phyloP scores from a whole-genome alignment of 352 stramenopile species.

The Phytophthora brassicae region DNA sequence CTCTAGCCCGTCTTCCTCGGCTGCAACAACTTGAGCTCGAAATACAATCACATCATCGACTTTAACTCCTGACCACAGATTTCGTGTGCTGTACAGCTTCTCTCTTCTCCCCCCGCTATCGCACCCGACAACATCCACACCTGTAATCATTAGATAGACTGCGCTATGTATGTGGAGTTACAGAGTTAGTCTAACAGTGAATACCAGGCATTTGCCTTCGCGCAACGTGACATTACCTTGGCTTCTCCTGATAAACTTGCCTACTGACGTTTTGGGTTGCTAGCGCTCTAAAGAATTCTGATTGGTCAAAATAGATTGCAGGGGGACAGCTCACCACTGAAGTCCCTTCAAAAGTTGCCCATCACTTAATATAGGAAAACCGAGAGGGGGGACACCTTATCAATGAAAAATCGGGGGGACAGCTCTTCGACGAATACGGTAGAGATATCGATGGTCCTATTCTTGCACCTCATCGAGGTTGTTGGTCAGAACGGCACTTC shows the following conservation, averaged over 20 bases:
- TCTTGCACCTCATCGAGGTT: too few relatives aligned
- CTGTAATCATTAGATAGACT: background rate
- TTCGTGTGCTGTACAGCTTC: background rate
- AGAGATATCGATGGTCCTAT: too few relatives aligned
- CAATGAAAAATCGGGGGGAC: background rate
- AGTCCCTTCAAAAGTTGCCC: background rate
- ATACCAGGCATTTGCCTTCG: too few relatives aligned
- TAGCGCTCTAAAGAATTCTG: too few relatives aligned
- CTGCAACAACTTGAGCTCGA: background rate
- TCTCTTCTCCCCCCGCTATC: background rate
- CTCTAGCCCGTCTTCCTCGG: background rate
- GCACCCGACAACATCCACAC: slow-evolving; percentile 1
- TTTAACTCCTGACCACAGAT: background rate
- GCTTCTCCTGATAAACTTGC: too few relatives aligned
- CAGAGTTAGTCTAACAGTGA: background rate
- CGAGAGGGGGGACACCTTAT: background rate
- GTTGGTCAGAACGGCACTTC: too few relatives aligned
- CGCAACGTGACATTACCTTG: too few relatives aligned
- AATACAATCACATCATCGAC: background rate
- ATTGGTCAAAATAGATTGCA: background rate
- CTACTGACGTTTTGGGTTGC: background rate
- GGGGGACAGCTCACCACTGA: background rate
- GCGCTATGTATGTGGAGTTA: background rate
- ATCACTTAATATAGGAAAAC: slow-evolving; percentile 2
- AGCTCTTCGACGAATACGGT: background rate